Percentiles rank a stretch among this genome's conserved stretches.
These are phyloP conservation scores for Barnettozyma hawaiiensis DNA, from an alignment of 1,139 yeast species.

Conservation along the genomic window DNA sequence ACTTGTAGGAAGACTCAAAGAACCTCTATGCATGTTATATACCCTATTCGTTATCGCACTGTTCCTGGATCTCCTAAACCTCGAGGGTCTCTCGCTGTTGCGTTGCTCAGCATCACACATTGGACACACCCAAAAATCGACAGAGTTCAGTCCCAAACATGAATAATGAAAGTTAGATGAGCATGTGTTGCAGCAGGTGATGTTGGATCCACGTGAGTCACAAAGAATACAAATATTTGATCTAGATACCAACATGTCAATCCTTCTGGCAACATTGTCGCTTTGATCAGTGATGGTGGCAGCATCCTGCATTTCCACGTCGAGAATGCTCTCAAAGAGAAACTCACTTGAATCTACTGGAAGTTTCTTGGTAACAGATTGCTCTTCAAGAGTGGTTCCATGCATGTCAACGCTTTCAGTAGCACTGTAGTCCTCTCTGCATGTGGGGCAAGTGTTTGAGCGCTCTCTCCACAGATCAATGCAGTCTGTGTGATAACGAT, in stretches of 20 bases:
- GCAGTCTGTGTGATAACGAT: conserved; percentile 43
- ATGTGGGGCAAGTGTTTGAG: conserved; percentile 50
- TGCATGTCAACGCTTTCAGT: conserved; percentile 14
- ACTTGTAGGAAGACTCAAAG: neutral
- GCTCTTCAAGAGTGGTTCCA: conserved; percentile 17
- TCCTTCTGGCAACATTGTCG: conserved; percentile 13
- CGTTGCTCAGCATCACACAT: conserved; percentile 26
- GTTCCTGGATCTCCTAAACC: conserved; percentile 22
- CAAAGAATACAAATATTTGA: conserved; percentile 25
- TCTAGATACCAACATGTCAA: conserved; percentile 18
- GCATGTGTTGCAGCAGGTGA: conserved; percentile 21
- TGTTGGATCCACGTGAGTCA: conserved; percentile 16
- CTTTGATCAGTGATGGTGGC: conserved; percentile 5
- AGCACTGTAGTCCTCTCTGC: conserved; percentile 31
- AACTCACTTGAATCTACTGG: conserved; percentile 25
- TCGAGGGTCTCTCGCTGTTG: conserved; percentile 16
- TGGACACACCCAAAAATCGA: conserved; percentile 25
- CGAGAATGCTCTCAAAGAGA: conserved; percentile 20
- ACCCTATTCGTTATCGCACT: conserved; percentile 25
- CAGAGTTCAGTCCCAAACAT: conserved; percentile 21
- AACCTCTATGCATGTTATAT: conserved; percentile 14
- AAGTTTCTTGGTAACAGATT: conserved; percentile 34
- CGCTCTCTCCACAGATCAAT: conserved; percentile 42
- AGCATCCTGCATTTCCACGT: conserved; percentile 13
- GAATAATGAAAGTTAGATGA: conserved; percentile 24